These are phyloP conservation scores for Eucommia ulmoides DNA, from an alignment of 257 asterid species.

Conservation along the genomic window DNA sequence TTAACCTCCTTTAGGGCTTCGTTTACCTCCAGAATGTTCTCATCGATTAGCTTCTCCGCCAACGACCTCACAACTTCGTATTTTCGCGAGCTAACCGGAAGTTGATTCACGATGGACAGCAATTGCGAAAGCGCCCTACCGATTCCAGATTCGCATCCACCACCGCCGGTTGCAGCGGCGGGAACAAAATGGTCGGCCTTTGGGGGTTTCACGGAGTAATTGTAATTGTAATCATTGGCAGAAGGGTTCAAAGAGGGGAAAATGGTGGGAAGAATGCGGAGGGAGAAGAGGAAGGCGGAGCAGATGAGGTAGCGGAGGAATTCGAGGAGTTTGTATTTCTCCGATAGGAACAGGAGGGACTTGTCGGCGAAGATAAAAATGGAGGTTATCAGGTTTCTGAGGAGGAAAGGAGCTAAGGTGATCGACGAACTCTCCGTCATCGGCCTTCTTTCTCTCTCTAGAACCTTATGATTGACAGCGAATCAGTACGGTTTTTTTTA, in stretches of 20 bases:
- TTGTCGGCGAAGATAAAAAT: conserved; percentile 37
- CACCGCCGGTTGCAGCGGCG: conserved; percentile 9
- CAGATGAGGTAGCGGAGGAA: conserved; percentile 26
- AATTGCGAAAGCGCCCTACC: conserved; percentile 69
- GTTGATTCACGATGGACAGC: conserved; percentile 52
- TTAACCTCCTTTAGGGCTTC: conserved; percentile 39
- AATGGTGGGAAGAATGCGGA: conserved; percentile 42
- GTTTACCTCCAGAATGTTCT: conserved; percentile 33
- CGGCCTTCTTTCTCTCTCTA: too few relatives aligned
- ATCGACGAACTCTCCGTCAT: conserved; percentile 25
- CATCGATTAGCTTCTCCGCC: conserved; percentile 67
- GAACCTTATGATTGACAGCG: too few relatives aligned
- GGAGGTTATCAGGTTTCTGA: conserved; percentile 36
- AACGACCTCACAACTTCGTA: conserved; percentile 63
- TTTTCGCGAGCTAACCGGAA: conserved; percentile 81
- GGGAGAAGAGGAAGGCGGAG: conserved; percentile 42
- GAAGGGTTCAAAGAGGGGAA: conserved; percentile 21
- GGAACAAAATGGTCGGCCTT: conserved; percentile 7
- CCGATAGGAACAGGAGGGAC: conserved; percentile 25
- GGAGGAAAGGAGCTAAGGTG: conserved; percentile 44
- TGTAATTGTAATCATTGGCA: conserved; percentile 4
- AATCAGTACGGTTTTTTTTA: too few relatives aligned
- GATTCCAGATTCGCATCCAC: conserved; percentile 36
- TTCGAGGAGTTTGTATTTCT: conserved; percentile 27
- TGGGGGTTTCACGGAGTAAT: conserved; percentile 10